These are phyloP conservation scores for Alternaria ethzedia DNA, from an alignment of 2,329 filamentous ascomycete species.

Conservation along the genomic window DNA sequence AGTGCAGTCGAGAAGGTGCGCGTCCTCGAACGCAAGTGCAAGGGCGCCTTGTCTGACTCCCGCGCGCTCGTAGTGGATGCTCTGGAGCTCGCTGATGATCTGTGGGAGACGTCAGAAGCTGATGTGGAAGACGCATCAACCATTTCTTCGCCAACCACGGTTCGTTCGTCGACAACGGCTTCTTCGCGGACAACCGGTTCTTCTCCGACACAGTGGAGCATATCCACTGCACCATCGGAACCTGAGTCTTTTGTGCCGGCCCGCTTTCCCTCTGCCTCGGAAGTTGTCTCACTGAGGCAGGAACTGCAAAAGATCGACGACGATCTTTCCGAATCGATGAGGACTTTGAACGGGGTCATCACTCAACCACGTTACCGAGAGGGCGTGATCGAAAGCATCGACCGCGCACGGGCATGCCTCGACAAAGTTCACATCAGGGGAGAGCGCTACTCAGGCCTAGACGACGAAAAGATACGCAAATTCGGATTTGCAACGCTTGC, in stretches of 20 bases:
- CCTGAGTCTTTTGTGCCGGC: background rate
- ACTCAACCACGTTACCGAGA: background rate
- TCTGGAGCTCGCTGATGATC: background rate
- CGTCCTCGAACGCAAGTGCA: background rate
- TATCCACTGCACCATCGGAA: background rate
- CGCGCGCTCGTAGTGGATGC: background rate
- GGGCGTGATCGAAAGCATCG: background rate
- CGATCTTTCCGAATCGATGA: background rate
- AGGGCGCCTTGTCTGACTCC: background rate
- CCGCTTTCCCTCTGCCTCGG: background rate
- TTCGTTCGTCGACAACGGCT: fast-evolving
- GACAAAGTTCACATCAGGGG: background rate
- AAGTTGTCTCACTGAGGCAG: background rate
- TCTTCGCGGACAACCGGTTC: background rate
- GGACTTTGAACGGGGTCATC: background rate
- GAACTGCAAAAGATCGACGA: background rate
- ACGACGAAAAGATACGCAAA: background rate
- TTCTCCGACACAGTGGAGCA: background rate
- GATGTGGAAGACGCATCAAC: background rate
- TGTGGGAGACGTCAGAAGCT: background rate
- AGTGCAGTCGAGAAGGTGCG: background rate
- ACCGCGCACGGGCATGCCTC: background rate
- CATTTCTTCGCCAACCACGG: background rate
- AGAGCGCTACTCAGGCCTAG: background rate
- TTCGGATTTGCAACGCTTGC: background rate